These are phyloP conservation scores for Melanogaster broomeanus DNA, from an alignment of 768 basidiomycete species.

Conservation along the genomic window DNA sequence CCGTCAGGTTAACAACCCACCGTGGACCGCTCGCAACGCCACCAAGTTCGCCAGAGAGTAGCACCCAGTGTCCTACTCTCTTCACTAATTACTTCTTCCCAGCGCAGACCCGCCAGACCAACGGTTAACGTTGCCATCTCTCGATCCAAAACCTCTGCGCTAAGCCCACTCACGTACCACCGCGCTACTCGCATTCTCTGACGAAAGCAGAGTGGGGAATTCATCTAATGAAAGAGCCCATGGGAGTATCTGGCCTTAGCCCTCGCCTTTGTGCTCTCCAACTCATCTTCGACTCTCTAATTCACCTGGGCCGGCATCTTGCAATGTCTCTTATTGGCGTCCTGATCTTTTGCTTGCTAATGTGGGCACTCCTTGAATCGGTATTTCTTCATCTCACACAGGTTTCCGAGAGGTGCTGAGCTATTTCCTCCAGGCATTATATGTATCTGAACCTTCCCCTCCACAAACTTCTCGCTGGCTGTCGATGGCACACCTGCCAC, in stretches of 20 bases:
- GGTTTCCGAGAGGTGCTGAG: conserved; percentile 7
- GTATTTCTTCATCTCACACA: conserved; percentile 2
- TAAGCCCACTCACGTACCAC: not conserved
- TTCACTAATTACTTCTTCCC: conserved; percentile 9
- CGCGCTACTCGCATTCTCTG: not conserved
- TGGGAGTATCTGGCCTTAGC: not conserved
- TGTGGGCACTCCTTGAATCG: conserved; percentile 26
- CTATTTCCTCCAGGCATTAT: conserved; percentile 12
- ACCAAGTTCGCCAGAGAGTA: conserved; percentile 15
- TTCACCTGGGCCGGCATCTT: conserved; percentile 13
- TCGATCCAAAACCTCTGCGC: conserved; percentile 9
- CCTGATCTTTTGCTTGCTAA: conserved; percentile 18
- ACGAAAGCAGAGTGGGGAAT: not conserved
- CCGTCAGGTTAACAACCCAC: conserved; percentile 21
- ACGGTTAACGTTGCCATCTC: conserved; percentile 12
- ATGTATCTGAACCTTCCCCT: conserved; percentile 5
- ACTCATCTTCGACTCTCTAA: conserved; percentile 1
- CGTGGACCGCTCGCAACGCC: conserved; percentile 31
- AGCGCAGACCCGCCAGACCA: not conserved
- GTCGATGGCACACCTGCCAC: conserved; percentile 7
- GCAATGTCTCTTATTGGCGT: conserved; percentile 12
- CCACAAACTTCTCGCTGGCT: conserved; percentile 2
- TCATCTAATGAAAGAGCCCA: not conserved
- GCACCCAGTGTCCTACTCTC: conserved; percentile 15
- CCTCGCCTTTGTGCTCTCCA: not conserved